Percentiles rank a stretch among this genome's conserved stretches.
Evolutionary conservation across 192 early-diverging fungal species (phyloP).

Genomic region (Obelidium mucronatum): DNA sequence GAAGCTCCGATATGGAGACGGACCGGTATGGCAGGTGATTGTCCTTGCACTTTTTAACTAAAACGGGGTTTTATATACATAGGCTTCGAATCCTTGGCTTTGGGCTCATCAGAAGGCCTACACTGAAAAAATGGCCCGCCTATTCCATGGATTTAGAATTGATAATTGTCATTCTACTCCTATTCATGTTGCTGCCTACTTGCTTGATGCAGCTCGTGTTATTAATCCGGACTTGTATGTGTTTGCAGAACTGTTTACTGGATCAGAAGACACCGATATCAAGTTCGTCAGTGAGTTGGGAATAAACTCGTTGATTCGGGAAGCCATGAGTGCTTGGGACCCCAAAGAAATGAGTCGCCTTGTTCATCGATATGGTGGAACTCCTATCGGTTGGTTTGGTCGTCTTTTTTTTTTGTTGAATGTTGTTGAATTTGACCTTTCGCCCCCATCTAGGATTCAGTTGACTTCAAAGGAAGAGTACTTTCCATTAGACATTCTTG

Average conservation of each 20-base stretch:
- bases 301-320: conserved; percentile 96
- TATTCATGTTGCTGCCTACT: conserved; percentile 89
- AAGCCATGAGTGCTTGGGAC: conserved; percentile 99
- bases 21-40: conserved; percentile 51
- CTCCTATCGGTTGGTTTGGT: conserved; percentile 74
- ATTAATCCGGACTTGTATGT: conserved; percentile 94
- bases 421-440: too few species aligned
- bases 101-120: conserved; percentile 94
- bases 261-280: conserved; percentile 92
- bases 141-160: conserved; percentile 97
- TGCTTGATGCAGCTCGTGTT: conserved; percentile 86
- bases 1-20: conserved; percentile 91
- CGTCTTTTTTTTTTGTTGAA: not conserved
- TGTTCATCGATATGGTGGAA: conserved; percentile 90
- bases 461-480: conserved; percentile 54
- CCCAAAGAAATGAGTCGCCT: conserved; percentile 86
- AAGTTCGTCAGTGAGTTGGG: conserved; percentile 91
- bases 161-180: conserved; percentile 99
- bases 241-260: conserved; percentile 98
- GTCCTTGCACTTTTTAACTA: too few species aligned
- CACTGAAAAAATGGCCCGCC: conserved; percentile 83
- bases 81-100: conserved; percentile 91
- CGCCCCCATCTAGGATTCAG: conserved; percentile 55
- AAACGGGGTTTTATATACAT: too few species aligned
- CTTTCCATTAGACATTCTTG: conserved; percentile 76